A percentile compares a stretch with the other conserved stretches of the same genome.
These are phyloP conservation scores for Coemansia guatemalensis DNA, from an alignment of 192 early-diverging fungal species.

Conservation along the genomic window DNA sequence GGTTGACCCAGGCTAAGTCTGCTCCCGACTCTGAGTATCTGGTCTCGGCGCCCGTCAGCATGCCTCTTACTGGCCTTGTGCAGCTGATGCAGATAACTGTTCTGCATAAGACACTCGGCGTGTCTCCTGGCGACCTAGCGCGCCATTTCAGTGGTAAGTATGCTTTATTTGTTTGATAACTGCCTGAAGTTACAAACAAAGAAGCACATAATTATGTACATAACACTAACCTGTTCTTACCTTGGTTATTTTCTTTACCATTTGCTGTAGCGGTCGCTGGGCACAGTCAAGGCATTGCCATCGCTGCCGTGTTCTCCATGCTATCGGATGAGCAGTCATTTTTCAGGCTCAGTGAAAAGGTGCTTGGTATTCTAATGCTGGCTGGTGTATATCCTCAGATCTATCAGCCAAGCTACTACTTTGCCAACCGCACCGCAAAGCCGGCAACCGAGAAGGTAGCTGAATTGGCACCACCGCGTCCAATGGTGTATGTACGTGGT, in stretches of 20 bases:
- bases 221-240: too few relatives aligned
- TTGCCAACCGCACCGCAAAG: not conserved
- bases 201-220: not conserved
- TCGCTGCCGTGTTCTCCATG: constrained; percentile 77
- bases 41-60: constrained; percentile 68
- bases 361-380: constrained; percentile 79
- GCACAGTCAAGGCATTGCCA: too few relatives aligned
- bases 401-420: constrained; percentile 19
- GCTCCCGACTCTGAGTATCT: constrained; percentile 71
- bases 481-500: constrained; percentile 28
- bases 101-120: constrained; percentile 61
- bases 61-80: constrained; percentile 83
- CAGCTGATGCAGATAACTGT: constrained; percentile 82
- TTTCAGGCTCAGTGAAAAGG: constrained; percentile 70
- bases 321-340: constrained; percentile 80
- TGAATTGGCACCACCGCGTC: not conserved
- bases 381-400: constrained; percentile 78
- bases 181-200: not conserved
- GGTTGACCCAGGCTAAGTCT: constrained; percentile 67
- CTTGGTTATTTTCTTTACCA: not conserved
- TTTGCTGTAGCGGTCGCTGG: constrained; percentile 57
- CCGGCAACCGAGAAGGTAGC: too few relatives aligned
- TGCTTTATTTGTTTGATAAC: too few relatives aligned
- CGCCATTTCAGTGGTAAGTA: constrained; percentile 24
- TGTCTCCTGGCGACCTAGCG: constrained; percentile 48